These are phyloP conservation scores for Adansonia grandidieri DNA, from an alignment of 441 rosid genomes.

Conservation along the genomic window DNA sequence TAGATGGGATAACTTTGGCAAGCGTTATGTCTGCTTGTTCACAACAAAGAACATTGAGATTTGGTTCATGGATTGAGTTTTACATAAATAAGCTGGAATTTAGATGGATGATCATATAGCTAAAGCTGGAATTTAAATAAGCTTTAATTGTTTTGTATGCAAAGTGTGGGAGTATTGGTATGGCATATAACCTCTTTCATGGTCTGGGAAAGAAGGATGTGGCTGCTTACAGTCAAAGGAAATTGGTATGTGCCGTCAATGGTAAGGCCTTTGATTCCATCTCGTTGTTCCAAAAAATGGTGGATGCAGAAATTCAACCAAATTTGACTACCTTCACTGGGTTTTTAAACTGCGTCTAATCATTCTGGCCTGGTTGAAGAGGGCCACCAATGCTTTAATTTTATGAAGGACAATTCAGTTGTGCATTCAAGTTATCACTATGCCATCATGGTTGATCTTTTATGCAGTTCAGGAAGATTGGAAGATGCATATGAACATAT, in stretches of 20 bases:
- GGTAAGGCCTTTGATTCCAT: constrained; percentile 41
- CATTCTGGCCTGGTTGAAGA: constrained; percentile 47
- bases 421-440: constrained; percentile 43
- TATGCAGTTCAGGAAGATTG: constrained; percentile 46
- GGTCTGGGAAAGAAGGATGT: constrained; percentile 42
- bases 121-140: constrained; percentile 12
- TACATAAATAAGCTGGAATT: constrained; percentile 41
- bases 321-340: constrained; percentile 42
- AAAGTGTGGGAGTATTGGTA: constrained; percentile 40
- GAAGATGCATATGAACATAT: constrained; percentile 44
- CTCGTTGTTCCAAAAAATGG: constrained; percentile 39
- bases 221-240: constrained; percentile 44
- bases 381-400: constrained; percentile 39
- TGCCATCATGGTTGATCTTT: constrained; percentile 48
- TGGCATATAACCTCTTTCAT: constrained; percentile 39
- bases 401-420: constrained; percentile 37
- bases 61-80: constrained; percentile 40
- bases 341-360: constrained; percentile 36
- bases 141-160: constrained; percentile 43
- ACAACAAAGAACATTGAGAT: constrained; percentile 39
- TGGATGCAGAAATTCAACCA: constrained; percentile 35
- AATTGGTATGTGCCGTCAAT: constrained; percentile 43
- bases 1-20: constrained; percentile 42
- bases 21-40: constrained; percentile 48
- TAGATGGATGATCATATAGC: constrained; percentile 38